A percentile compares a stretch with the other conserved stretches of the same genome.
These are phyloP conservation scores for Phytophthora brassicae DNA, from an alignment of 352 stramenopile species.

Conservation along the genomic window DNA sequence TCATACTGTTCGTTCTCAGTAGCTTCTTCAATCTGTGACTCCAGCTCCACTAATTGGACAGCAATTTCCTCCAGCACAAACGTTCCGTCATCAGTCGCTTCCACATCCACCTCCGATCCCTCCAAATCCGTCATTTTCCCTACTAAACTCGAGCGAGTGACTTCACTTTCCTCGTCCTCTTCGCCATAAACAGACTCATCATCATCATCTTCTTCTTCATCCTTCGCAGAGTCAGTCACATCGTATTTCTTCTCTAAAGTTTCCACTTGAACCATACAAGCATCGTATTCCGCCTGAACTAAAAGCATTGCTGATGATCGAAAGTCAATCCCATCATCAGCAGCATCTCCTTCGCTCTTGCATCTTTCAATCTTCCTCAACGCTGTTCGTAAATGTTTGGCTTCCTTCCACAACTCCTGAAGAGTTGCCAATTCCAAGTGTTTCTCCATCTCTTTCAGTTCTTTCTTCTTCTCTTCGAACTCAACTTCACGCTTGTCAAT, in stretches of 20 bases:
- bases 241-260: conserved; percentile 75
- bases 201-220: conserved; percentile 57
- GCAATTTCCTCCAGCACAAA: conserved; percentile 56
- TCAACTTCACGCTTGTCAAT: conserved; percentile 70
- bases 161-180: conserved; percentile 28
- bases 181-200: conserved; percentile 54
- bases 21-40: conserved; percentile 68
- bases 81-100: conserved; percentile 30
- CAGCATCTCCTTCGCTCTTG: conserved; percentile 62
- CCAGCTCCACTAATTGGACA: conserved; percentile 59
- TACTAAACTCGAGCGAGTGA: conserved; percentile 21
- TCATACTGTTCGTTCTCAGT: conserved; percentile 86
- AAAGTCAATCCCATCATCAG: conserved; percentile 65
- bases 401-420: conserved; percentile 80
- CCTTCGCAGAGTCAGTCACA: conserved; percentile 50
- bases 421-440: conserved; percentile 67
- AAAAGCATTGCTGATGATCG: conserved; percentile 65
- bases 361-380: conserved; percentile 71
- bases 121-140: conserved; percentile 28
- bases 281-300: conserved; percentile 78
- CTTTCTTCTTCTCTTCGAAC: conserved; percentile 77
- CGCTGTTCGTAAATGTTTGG: conserved; percentile 54
- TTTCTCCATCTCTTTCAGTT: conserved; percentile 76
- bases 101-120: conserved; percentile 28
- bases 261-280: conserved; percentile 61